Conservation (phyloP, 2,329 filamentous ascomycete genomes). For the Nectriaceae sp. region DNA sequence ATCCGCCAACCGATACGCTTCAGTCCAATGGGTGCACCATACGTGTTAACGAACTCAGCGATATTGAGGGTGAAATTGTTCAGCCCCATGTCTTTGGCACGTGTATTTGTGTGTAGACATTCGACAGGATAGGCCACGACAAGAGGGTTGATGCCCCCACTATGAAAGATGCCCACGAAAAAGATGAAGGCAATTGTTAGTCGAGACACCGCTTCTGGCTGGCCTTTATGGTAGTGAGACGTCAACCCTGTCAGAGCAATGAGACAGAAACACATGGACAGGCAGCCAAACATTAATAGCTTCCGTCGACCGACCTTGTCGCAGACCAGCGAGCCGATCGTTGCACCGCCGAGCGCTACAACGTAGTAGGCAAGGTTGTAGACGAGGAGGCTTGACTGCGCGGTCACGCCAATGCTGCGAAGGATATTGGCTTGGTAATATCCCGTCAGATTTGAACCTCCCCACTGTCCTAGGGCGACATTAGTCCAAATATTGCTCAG, state of each 20-base stretch:
- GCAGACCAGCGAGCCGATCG: not conserved
- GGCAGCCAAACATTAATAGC: not conserved
- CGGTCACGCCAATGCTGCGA: not conserved
- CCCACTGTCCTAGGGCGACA: too few relatives aligned
- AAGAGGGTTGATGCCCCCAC: not conserved
- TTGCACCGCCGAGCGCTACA: not conserved
- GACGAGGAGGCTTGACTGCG: not conserved
- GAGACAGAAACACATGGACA: not conserved
- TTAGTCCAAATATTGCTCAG: too few relatives aligned
- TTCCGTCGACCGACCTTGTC: not conserved
- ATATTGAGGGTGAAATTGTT: slow-evolving; percentile 23
- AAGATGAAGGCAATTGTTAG: not conserved
- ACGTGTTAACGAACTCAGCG: slow-evolving; percentile 36
- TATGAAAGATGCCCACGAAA: not conserved
- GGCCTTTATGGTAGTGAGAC: too few relatives aligned
- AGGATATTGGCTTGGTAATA: not conserved
- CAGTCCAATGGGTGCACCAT: slow-evolving; percentile 44
- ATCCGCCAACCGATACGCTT: slow-evolving; percentile 40
- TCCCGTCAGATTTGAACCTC: too few relatives aligned
- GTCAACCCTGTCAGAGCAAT: too few relatives aligned
- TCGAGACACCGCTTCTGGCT: not conserved
- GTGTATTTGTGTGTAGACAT: slow-evolving; percentile 8
- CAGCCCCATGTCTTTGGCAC: slow-evolving; percentile 18
- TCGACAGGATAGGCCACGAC: not conserved
- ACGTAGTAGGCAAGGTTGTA: not conserved